Percentiles rank a stretch among this genome's conserved stretches.
Evolutionary conservation across 2,329 filamentous ascomycete genomes (phyloP).

Genomic region (Paecilomyces fulvus): DNA sequence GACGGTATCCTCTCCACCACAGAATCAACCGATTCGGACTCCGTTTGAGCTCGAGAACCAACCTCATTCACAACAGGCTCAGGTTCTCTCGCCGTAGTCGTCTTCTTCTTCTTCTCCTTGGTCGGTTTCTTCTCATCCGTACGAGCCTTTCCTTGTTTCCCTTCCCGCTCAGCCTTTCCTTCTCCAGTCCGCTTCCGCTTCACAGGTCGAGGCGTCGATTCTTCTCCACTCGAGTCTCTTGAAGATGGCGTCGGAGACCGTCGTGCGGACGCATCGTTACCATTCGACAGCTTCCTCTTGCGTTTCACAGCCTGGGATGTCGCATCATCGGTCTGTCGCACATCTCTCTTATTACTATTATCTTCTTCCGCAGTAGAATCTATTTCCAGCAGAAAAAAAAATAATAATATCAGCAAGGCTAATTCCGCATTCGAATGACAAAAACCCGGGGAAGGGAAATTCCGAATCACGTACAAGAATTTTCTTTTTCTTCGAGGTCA

Average conservation of each 20-base stretch:
- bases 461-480: slow-evolving; percentile 4
- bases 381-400: background rate
- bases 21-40: background rate
- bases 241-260: background rate
- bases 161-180: slow-evolving; percentile 3
- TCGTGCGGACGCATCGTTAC: background rate
- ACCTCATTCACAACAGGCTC: background rate
- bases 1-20: background rate
- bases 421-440: background rate
- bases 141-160: slow-evolving; percentile 5
- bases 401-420: background rate
- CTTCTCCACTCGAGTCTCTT: background rate
- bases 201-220: slow-evolving; percentile 7
- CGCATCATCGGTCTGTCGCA: background rate
- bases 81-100: slow-evolving; percentile 1
- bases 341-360: background rate
- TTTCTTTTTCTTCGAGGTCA: slow-evolving; percentile 2
- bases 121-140: slow-evolving; percentile 6
- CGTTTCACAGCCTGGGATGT: slow-evolving; percentile 1
- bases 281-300: slow-evolving; percentile 8
- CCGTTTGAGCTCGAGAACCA: background rate
- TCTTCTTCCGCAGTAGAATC: background rate
- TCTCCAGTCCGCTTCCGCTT: slow-evolving; percentile 22
- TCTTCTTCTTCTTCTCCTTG: slow-evolving; percentile 2
- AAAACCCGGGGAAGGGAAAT: background rate